A percentile compares a stretch with the other conserved stretches of the same genome.
Conservation (phyloP, 441 rosid species). For the Eruca vesicaria region DNA sequence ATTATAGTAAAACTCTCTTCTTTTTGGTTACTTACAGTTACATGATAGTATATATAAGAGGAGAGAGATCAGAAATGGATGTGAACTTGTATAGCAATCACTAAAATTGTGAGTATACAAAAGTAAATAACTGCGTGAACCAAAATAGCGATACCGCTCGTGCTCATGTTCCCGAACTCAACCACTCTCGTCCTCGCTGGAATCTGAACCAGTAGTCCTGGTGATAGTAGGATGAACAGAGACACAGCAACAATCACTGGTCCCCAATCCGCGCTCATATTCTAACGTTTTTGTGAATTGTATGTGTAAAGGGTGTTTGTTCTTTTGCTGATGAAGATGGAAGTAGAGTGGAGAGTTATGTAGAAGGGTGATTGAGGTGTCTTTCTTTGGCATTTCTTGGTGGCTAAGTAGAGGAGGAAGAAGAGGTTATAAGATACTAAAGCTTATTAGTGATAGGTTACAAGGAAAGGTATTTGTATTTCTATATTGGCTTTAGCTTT, state of each 20-base stretch:
- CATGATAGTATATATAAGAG: background rate
- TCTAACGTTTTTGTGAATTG: background rate
- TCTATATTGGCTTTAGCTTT: conserved; percentile 34
- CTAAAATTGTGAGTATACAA: conserved; percentile 72
- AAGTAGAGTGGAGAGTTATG: conserved; percentile 29
- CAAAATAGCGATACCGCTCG: conserved; percentile 84
- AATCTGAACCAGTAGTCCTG: conserved; percentile 81
- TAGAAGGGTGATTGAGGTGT: conserved; percentile 19
- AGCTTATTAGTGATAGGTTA: conserved; percentile 28
- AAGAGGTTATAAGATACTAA: conserved; percentile 13
- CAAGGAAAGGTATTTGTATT: conserved; percentile 25
- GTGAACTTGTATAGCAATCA: conserved; percentile 77
- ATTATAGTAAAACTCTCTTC: background rate
- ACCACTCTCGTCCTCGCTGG: conserved; percentile 71
- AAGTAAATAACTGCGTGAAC: conserved; percentile 79
- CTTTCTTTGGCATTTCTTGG: conserved; percentile 34
- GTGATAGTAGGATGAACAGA: conserved; percentile 78
- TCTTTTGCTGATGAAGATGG: no score
- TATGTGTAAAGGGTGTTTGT: no score
- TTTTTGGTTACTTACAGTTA: background rate
- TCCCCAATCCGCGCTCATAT: conserved; percentile 85
- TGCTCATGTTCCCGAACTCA: conserved; percentile 92
- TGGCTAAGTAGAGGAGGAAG: conserved; percentile 31
- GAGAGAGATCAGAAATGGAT: conserved; percentile 42
- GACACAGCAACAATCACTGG: conserved; percentile 65